Evolutionary conservation across 805 yeast species (phyloP), one percentile per base, ranked within the genome.

Genomic region (Myxozyma geophila): DNA sequence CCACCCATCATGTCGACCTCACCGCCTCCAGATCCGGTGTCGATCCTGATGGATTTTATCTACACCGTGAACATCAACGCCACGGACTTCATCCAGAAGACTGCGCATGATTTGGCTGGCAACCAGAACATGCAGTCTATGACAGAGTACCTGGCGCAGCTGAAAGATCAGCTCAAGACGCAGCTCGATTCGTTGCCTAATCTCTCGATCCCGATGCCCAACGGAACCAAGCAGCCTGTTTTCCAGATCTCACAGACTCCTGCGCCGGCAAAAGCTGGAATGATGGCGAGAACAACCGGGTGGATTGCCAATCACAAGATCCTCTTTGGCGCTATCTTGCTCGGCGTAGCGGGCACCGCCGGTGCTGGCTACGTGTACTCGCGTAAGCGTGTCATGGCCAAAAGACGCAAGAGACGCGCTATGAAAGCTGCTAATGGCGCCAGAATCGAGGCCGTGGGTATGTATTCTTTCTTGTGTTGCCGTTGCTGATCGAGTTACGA

Each of bases 401-500:
- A 62, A 49, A 55, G 17, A 56, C 64, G 66, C 47, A 77, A 74
- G 65, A 77, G 93, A 70, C 77, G 86, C 62, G 96, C 92, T 0
- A 35, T 46, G 46, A 81, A 85, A 63, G 78, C 90, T 39, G 70
- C 82, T 5, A 86, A 86, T 64, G 95, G 96, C 1, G 88, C 89
- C 2, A 78, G 97, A 55, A 81, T 82, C 64, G 95, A 90, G 70
- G 93, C 89, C 8, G 84, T 90, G 36, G 70, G 70, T 67, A 59
- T 15, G 67, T 54, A 7, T 28, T 10, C 7, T 33, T 37, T n/a
- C n/a, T 23, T 39, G 46, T 36, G 1, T 17, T 7, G 21, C 15
- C 41, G 28, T 28, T 2, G 23, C 43, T 36, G 43, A 21, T 35
- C 12, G 46, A 17, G 10, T 47, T n/a, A n/a, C n/a, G n/a, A n/a